These are phyloP conservation scores for Delonix regia DNA, from an alignment of 306 rosid genomes.

Conservation along the genomic window DNA sequence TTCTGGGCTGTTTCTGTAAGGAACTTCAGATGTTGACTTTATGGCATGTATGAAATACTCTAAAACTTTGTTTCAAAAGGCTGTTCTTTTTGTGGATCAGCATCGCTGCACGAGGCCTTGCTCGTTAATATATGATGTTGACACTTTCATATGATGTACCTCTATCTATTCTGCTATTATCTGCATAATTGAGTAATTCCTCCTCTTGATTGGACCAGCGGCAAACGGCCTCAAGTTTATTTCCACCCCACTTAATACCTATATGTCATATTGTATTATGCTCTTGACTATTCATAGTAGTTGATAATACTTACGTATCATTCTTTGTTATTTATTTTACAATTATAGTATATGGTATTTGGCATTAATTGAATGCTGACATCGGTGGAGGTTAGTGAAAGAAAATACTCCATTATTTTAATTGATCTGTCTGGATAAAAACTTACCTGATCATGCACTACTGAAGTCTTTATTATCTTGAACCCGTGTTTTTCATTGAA, in stretches of 20 bases:
- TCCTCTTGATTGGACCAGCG: neutral
- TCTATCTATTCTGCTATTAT: neutral
- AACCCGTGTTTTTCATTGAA: constrained; percentile 9
- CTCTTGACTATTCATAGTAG: neutral
- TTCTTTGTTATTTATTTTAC: neutral
- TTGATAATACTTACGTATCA: neutral
- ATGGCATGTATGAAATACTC: neutral
- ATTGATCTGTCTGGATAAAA: neutral
- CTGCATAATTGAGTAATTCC: neutral
- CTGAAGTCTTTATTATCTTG: neutral
- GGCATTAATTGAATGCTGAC: neutral
- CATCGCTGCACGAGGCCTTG: neutral
- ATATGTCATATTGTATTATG: neutral
- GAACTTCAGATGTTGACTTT: neutral
- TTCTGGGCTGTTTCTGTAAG: neutral
- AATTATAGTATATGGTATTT: neutral
- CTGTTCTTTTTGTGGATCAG: neutral
- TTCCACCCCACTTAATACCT: neutral
- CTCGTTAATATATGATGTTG: neutral
- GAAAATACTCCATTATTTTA: neutral
- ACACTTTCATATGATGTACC: neutral
- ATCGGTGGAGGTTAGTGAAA: neutral
- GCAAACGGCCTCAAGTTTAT: neutral
- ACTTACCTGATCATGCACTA: neutral
- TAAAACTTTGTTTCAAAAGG: neutral